Base-by-base conservation (phyloP, 495 filamentous ascomycete species). In the Evernia prunastri region DNA sequence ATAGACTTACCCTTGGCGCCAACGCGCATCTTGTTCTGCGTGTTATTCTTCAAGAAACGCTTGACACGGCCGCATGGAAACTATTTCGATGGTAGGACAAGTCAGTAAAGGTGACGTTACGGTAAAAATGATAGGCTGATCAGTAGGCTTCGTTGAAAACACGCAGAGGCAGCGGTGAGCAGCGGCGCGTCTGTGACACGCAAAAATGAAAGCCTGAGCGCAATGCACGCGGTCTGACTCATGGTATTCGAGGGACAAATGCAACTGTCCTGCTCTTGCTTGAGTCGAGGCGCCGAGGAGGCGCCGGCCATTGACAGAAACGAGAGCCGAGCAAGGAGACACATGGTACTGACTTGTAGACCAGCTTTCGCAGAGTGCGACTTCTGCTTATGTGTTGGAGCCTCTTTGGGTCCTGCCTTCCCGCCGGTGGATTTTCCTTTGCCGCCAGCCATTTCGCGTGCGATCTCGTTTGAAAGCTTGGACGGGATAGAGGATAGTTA, bases 11-110 rank as follows among this genome's bases (percentile, higher is more conserved):
- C 84, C 82, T 98, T 98, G 69, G 94, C 94, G 71, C 94, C 95
- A 68, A 98, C 95, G 80, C 94, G 93, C 91, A 97, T 97, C 84
- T 97, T 97, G 78, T 96, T 95, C 71, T 97, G 94, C 31, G 94
- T 97, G 79, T 96, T 96, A 77, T 94, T 94, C 84, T 97, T 97
- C 73, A 98, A 81, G 82, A 97, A 96, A 80, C 94, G 92, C 87
- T 98, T 98, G 73, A 98, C 92, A 88, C 94, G 95, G 78, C 94
- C 94, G 75, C 94, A 98, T 47, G 94, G 94, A 80, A 98, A 98
- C 95, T 98, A 74, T 64, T 68, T 31, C 60, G n/a, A 27, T 29
- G 37, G 1, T 25, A 45, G 31, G 43, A 33, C 58, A 25, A 47
- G 68, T 84, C 70, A 80, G 77, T 56, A 67, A 63, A 37, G 5